A percentile compares a stretch with the other conserved stretches of the same genome.
Evolutionary conservation across 495 filamentous ascomycete genomes (phyloP).

Genomic region (Parathielavia hyrcaniae): DNA sequence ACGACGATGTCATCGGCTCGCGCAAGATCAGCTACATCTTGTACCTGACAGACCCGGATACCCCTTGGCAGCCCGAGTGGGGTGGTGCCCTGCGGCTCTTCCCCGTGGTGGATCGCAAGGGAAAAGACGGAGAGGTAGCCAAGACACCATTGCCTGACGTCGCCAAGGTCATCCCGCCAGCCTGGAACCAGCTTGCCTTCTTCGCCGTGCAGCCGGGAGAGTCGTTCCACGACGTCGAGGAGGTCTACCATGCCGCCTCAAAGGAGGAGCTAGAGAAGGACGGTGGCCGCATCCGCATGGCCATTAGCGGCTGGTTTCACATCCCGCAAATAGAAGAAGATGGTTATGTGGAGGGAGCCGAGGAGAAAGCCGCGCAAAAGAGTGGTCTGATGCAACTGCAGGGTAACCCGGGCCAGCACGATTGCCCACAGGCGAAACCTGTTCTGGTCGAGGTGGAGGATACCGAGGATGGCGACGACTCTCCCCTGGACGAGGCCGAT

Average conservation of each 20-base stretch:
- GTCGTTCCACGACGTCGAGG: constrained; percentile 98
- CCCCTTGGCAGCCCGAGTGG: constrained; percentile 87
- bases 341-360: constrained; percentile 83
- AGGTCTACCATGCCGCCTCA: constrained; percentile 69
- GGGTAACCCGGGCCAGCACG: constrained; percentile 80
- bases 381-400: constrained; percentile 88
- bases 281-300: constrained; percentile 78
- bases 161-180: constrained; percentile 74
- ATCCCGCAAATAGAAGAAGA: constrained; percentile 94
- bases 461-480: constrained; percentile 45
- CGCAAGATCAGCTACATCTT: constrained; percentile 92
- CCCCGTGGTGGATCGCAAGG: constrained; percentile 59
- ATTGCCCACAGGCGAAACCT: constrained; percentile 64
- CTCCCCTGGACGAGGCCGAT: constrained; percentile 59
- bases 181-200: constrained; percentile 96
- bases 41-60: constrained; percentile 89
- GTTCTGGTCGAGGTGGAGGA: constrained; percentile 45
- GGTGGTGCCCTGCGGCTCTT: constrained; percentile 88
- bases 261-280: constrained; percentile 52
- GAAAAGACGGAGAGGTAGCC: constrained; percentile 60
- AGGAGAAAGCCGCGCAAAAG: constrained; percentile 77
- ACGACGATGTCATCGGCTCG: constrained; percentile 97
- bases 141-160: constrained; percentile 71
- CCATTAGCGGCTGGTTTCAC: constrained; percentile 99
- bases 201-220: constrained; percentile 95